Conservation (phyloP, 306 rosid genomes). For the Cercis canadensis region DNA sequence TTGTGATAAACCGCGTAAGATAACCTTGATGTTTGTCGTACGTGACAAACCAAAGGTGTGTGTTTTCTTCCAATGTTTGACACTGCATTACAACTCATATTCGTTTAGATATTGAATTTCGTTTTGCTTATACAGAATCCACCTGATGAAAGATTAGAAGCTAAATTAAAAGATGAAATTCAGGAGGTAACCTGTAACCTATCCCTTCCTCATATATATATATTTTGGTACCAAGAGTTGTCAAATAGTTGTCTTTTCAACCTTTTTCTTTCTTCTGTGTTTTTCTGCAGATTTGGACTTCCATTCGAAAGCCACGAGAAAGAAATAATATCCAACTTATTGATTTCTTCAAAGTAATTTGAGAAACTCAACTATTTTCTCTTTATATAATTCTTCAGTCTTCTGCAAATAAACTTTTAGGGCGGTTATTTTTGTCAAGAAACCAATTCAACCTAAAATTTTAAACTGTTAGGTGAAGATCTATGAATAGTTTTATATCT, state of each 20-base stretch:
- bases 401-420: too few species aligned
- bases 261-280: slow-evolving; percentile 22
- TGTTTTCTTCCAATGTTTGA: not conserved
- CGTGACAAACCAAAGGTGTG: slow-evolving; percentile 92
- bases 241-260: not conserved
- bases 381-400: not conserved
- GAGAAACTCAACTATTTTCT: slow-evolving; percentile 5
- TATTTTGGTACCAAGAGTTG: not conserved
- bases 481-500: too few species aligned
- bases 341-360: slow-evolving; percentile 82
- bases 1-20: slow-evolving; percentile 84
- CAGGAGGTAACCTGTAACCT: slow-evolving; percentile 60
- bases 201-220: not conserved
- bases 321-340: slow-evolving; percentile 79
- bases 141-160: slow-evolving; percentile 90
- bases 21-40: slow-evolving; percentile 86
- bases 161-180: slow-evolving; percentile 85
- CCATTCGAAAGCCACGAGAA: slow-evolving; percentile 86
- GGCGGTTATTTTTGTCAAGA: too few species aligned
- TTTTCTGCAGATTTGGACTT: slow-evolving; percentile 81
- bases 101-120: not conserved
- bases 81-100: too few species aligned
- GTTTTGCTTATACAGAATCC: slow-evolving; percentile 58
- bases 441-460: too few species aligned
- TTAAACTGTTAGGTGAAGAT: too few species aligned